Evolutionary conservation across 768 basidiomycete species (phyloP), one percentile per base, ranked within the genome.

Genomic region (Exsudoporus frostii): DNA sequence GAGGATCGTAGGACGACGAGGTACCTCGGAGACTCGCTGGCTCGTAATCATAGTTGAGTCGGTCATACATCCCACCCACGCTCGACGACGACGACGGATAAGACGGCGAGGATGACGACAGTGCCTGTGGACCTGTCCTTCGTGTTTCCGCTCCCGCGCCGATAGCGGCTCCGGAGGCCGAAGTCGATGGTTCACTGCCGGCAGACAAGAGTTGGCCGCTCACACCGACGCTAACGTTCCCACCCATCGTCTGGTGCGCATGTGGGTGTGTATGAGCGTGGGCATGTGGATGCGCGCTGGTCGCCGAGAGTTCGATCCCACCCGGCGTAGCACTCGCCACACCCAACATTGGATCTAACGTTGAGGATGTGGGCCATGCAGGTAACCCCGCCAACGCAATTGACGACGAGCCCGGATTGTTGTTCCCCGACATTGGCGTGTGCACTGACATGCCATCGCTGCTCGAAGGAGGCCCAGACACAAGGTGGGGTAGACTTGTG

Each of bases 321-420:
- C 68, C 68, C 0, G 67, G 68, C 6, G 68, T 65, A 14, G 60
- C 68, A 36, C 68, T 70, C 9, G 70, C 70, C 11, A 67, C 60
- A 17, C 57, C 66, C 42, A 70, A 42, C 69, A 71, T 70, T 0
- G 70, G 68, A 48, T 70, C 64, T 25, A 68, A 33, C 0, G 64
- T n/a, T 5, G 70, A 65, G 17, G 67, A 17, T 4, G 66, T 65
- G 13, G 68, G 68, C 68, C 70, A 71, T 3, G 70, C 66, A 19
- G 70, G 70, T 20, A 70, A 27, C 3, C 68, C 70, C 4, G 65
- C 65, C 24, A 68, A 50, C 0, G 65, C 54, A 11, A 67, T 58
- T 1, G 69, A 64, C 5, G 58, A 55, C 11, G 63, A 40, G 3
- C 50, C 40, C 1, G 50, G 24, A 27, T 54, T 63, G 45, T 29